Evolutionary conservation across 345 rosid genomes (phyloP), one percentile per base, ranked within the genome.

Genomic region (Microthlaspi erraticum): DNA sequence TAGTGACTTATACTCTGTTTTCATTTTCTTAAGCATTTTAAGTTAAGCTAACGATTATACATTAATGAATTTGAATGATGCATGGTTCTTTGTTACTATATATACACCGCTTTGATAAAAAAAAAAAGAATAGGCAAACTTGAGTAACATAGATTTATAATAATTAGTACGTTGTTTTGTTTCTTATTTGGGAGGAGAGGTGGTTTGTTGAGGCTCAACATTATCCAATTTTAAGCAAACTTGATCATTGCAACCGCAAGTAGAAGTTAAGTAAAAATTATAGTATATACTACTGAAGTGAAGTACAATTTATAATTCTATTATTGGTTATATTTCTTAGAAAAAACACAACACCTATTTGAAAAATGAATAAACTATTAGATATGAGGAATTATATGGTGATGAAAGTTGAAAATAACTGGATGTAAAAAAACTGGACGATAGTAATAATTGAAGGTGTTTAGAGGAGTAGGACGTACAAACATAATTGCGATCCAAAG

Each of bases 401-500:
- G 39, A 39, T 16, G n/a, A 50, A 2, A 53, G 2, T 13, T 31
- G 10, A 38, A 14, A 8, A 32, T 53, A 31, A 32, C 4, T 54
- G 8, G 60, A 54, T 54, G 10, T 5, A 19, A 55, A 33, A 16
- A n/a, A 9, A n/a, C 26, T 6, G 6, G 14, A 33, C 8, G 12
- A 3, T 29, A 51, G 3, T 19, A n/a, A 36, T 64, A 14, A 53
- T 10, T 53, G 39, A 13, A 19, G 38, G 44, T 72, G 55, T 13
- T 45, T 46, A 64, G 65, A 73, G 56, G 43, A 17, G 14, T 42
- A 64, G 38, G 42, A 48, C 43, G 17, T 57, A 14, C 36, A 32
- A 8, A 39, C 57, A 73, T 48, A 73, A 58, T 65, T 50, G 66
- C 7, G 72, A 48, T 34, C 66, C 48, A 50, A 65, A 44, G 52